Percentiles rank a stretch among this genome's conserved stretches.
Evolutionary conservation across 2,329 filamentous ascomycete genomes (phyloP).

Genomic region (Clarireedia monteithiana): DNA sequence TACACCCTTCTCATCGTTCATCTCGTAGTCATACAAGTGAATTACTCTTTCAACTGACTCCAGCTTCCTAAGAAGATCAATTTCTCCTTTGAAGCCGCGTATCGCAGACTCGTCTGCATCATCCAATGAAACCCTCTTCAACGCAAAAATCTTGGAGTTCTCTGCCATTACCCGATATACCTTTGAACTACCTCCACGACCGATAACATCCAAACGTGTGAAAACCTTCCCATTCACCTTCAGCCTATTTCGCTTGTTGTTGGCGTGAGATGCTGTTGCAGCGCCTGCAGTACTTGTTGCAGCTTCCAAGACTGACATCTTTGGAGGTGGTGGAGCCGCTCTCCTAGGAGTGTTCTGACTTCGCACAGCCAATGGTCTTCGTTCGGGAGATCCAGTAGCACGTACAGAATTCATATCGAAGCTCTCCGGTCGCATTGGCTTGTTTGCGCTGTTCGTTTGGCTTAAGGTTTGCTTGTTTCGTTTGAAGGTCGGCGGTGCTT

Average conservation of each 20-base stretch:
- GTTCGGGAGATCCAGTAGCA: constrained; percentile 42
- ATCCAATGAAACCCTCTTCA: constrained; percentile 88
- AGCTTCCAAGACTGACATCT: constrained; percentile 93
- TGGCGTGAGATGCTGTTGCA: constrained; percentile 60
- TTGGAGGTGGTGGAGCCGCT: constrained; percentile 75
- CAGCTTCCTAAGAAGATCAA: constrained; percentile 78
- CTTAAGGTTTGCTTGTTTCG: constrained; percentile 30
- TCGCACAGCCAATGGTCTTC: constrained; percentile 46
- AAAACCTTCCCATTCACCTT: constrained; percentile 88
- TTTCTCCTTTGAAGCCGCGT: constrained; percentile 87
- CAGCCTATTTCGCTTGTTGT: constrained; percentile 70
- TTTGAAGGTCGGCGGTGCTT: constrained; percentile 63
- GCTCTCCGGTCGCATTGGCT: constrained; percentile 43
- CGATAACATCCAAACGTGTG: constrained; percentile 82
- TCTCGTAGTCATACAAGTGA: constrained; percentile 81
- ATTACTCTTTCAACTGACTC: constrained; percentile 85
- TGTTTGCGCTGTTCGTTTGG: constrained; percentile 33
- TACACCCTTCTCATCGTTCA: constrained; percentile 85
- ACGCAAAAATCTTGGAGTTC: constrained; percentile 88
- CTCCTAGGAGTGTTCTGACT: constrained; percentile 67
- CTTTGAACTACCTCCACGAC: constrained; percentile 85
- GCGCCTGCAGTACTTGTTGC: constrained; percentile 79
- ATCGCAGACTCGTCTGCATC: constrained; percentile 80
- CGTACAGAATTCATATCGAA: constrained; percentile 34
- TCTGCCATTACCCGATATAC: constrained; percentile 97